These are phyloP conservation scores for Candida incommunis DNA, from an alignment of 805 yeast species.

Conservation along the genomic window DNA sequence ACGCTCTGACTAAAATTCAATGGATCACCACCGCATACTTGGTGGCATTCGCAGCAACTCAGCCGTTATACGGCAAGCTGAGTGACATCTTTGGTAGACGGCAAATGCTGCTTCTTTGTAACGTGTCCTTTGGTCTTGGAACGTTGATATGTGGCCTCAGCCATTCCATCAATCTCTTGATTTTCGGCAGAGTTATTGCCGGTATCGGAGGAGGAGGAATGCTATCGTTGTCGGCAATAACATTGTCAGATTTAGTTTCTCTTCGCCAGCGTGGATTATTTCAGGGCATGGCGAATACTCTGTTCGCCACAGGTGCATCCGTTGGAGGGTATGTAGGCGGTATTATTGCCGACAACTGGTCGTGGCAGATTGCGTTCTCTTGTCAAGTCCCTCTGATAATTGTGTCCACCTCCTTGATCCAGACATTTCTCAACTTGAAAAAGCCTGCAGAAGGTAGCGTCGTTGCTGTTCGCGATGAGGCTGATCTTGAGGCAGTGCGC, in stretches of 20 bases:
- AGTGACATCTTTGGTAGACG: constrained; percentile 41
- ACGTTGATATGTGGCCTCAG: constrained; percentile 40
- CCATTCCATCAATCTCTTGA: constrained; percentile 37
- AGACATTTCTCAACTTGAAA: constrained; percentile 6
- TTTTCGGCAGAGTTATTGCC: constrained; percentile 63
- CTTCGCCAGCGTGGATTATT: constrained; percentile 64
- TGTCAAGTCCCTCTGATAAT: constrained; percentile 29
- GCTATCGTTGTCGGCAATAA: constrained; percentile 60
- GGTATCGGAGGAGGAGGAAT: constrained; percentile 90
- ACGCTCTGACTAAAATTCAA: constrained; percentile 34
- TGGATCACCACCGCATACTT: constrained; percentile 69
- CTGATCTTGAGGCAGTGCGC: constrained; percentile 4
- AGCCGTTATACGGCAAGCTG: constrained; percentile 58
- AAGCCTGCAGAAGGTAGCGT: constrained; percentile 17
- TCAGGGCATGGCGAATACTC: constrained; percentile 71
- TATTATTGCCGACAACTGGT: constrained; percentile 32
- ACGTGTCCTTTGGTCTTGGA: constrained; percentile 30
- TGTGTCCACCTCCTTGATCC: constrained; percentile 14
- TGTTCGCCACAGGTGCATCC: constrained; percentile 65
- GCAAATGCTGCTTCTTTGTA: constrained; percentile 27
- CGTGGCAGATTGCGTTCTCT: constrained; percentile 46
- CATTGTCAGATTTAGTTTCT: constrained; percentile 65
- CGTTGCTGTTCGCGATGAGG: constrained; percentile 5
- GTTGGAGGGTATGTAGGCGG: constrained; percentile 53
- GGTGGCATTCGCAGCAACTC: constrained; percentile 57